A percentile compares a stretch with the other conserved stretches of the same genome.
Evolutionary conservation across 257 asterid species (phyloP).

Genomic region (Solanum gracilifrons): DNA sequence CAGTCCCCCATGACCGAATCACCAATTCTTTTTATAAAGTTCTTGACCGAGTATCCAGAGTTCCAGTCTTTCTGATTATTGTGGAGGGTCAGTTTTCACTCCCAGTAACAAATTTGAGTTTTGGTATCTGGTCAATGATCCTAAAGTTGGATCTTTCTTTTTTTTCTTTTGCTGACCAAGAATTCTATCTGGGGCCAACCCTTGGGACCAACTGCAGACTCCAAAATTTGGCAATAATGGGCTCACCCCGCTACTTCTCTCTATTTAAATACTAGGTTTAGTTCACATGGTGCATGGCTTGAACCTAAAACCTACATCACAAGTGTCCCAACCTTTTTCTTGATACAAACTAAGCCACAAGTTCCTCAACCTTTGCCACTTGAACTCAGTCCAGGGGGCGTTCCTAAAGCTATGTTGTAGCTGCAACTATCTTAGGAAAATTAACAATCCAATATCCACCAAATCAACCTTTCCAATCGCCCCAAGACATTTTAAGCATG

Average conservation of each 20-base stretch:
- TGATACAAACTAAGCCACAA: not conserved
- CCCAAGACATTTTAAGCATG: not conserved
- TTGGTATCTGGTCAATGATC: not conserved
- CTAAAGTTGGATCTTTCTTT: not conserved
- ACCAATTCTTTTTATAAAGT: not conserved
- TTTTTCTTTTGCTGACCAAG: not conserved
- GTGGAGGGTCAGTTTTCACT: not conserved
- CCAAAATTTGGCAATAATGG: not conserved
- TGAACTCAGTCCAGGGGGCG: not conserved
- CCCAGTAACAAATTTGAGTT: not conserved
- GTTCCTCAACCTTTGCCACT: not conserved
- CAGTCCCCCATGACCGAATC: not conserved
- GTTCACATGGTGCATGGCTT: not conserved
- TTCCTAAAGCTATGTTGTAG: not conserved
- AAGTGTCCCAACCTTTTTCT: not conserved
- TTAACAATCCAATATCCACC: not conserved
- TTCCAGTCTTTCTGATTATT: not conserved
- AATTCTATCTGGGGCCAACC: not conserved
- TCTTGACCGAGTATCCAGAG: not conserved
- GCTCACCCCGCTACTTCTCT: not conserved
- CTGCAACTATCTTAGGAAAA: not conserved
- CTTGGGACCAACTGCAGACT: not conserved
- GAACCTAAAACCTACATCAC: not conserved
- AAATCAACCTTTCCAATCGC: not conserved
- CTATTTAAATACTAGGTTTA: not conserved